Percentiles rank a stretch among this genome's conserved stretches.
Evolutionary conservation across 2,329 filamentous ascomycete genomes (phyloP).

Genomic region (Xylariaceae sp.): DNA sequence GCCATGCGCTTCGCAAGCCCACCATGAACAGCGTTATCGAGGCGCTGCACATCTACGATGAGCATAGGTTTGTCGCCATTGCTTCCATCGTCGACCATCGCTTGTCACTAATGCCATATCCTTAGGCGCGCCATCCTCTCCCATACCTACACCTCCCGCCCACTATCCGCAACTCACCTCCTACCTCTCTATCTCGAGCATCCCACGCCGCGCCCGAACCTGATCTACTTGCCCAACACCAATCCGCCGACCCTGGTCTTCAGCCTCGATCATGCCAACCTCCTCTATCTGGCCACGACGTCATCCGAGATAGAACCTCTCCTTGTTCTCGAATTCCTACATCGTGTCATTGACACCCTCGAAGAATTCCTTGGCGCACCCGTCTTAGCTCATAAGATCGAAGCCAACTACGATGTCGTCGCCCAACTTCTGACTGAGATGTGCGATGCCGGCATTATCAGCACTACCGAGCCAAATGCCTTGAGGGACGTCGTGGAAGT

Average conservation of each 20-base stretch:
- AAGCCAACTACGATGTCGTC: slow-evolving; percentile 87
- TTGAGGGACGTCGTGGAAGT: slow-evolving; percentile 89
- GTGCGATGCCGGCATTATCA: slow-evolving; percentile 89
- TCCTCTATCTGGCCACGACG: slow-evolving; percentile 82
- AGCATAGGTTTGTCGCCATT: slow-evolving; percentile 68
- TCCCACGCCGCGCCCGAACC: slow-evolving; percentile 73
- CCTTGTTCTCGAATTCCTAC: slow-evolving; percentile 88
- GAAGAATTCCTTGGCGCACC: slow-evolving; percentile 93
- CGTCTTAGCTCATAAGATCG: slow-evolving; percentile 80
- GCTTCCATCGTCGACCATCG: neutral
- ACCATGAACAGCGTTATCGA: slow-evolving; percentile 86
- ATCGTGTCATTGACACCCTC: slow-evolving; percentile 86
- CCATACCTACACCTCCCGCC: slow-evolving; percentile 82
- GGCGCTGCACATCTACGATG: slow-evolving; percentile 95
- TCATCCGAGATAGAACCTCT: slow-evolving; percentile 86
- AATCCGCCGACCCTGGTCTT: slow-evolving; percentile 87
- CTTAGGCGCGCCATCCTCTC: slow-evolving; percentile 78
- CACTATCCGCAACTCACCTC: slow-evolving; percentile 71
- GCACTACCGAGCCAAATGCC: slow-evolving; percentile 89
- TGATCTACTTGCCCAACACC: slow-evolving; percentile 80
- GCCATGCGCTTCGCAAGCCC: slow-evolving; percentile 31
- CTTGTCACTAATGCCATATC: slow-evolving; percentile 23
- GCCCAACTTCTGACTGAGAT: slow-evolving; percentile 92
- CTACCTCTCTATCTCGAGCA: slow-evolving; percentile 86
- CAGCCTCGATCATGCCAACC: slow-evolving; percentile 79